Percentiles rank a stretch among this genome's conserved stretches.
Conservation (phyloP, 495 filamentous ascomycete species). For the Talaromyces thailandensis region DNA sequence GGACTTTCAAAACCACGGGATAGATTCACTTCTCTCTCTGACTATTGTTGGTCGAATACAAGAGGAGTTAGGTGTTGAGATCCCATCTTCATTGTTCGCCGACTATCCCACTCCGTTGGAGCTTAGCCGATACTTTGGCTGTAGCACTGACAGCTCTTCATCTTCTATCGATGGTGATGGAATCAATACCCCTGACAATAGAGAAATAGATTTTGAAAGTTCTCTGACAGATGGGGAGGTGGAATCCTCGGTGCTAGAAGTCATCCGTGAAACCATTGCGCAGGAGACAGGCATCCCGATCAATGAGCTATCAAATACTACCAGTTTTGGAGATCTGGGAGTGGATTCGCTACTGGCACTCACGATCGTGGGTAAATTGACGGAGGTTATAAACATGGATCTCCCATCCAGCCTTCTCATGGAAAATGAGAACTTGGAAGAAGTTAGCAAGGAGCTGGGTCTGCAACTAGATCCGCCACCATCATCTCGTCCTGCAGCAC, state of each 20-base stretch:
- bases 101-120: slow-evolving; percentile 40
- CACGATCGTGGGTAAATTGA: slow-evolving; percentile 34
- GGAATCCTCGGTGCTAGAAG: slow-evolving; percentile 12
- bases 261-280: slow-evolving; percentile 54
- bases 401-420: neutral
- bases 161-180: neutral
- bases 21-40: slow-evolving; percentile 41
- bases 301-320: slow-evolving; percentile 47
- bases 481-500: neutral
- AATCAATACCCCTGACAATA: neutral
- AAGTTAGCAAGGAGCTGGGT: slow-evolving; percentile 3
- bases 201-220: neutral
- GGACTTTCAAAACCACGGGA: slow-evolving; percentile 13
- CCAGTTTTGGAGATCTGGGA: slow-evolving; percentile 42
- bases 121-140: slow-evolving; percentile 23
- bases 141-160: neutral
- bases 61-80: slow-evolving; percentile 22
- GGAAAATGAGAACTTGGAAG: neutral
- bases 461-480: slow-evolving; percentile 22
- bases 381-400: neutral
- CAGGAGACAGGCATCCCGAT: slow-evolving; percentile 55
- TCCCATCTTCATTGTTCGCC: slow-evolving; percentile 39
- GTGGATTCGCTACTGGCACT: slow-evolving; percentile 46
- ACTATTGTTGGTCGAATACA: slow-evolving; percentile 26
- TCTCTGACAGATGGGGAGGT: neutral